phyloP scores from a whole-genome alignment of 129 eudicot genomes.

The Oenanthe sinensis region DNA sequence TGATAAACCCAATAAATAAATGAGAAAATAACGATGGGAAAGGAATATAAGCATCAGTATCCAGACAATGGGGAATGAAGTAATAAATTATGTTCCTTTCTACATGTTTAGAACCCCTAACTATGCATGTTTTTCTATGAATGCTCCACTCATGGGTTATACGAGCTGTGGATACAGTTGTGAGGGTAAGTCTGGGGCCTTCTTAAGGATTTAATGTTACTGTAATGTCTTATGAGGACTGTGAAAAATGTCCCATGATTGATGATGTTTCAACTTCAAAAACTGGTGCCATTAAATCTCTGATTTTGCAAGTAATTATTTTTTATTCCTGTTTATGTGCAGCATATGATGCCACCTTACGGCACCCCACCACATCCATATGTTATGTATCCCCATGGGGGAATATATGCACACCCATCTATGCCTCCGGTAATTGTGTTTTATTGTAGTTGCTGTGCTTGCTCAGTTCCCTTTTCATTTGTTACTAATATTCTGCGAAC shows the following conservation, averaged over 20 bases:
- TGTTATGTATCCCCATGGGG: slow-evolving; percentile 82
- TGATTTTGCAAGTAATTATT: background rate
- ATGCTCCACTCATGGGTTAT: background rate
- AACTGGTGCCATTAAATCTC: background rate
- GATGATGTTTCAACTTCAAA: background rate
- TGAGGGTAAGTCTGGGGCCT: background rate
- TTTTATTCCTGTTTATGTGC: slow-evolving; percentile 12
- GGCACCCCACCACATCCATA: slow-evolving; percentile 76
- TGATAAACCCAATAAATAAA: background rate
- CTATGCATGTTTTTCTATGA: background rate
- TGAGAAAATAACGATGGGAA: background rate
- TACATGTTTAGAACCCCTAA: background rate
- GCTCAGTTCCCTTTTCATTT: background rate
- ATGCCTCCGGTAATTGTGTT: slow-evolving; percentile 68
- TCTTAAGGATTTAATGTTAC: background rate
- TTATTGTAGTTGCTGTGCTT: slow-evolving; percentile 9
- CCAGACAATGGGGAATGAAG: background rate
- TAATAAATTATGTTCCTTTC: background rate
- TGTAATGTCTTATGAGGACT: background rate
- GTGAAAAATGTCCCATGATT: background rate
- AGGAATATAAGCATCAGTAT: background rate
- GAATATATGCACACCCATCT: slow-evolving; percentile 83
- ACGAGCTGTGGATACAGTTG: background rate
- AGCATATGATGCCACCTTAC: slow-evolving; percentile 65
- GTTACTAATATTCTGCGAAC: slow-evolving; percentile 18